Evolutionary conservation across 306 rosid genomes (phyloP), one percentile per base, ranked within the genome.

Genomic region (Acacia crassicarpa): DNA sequence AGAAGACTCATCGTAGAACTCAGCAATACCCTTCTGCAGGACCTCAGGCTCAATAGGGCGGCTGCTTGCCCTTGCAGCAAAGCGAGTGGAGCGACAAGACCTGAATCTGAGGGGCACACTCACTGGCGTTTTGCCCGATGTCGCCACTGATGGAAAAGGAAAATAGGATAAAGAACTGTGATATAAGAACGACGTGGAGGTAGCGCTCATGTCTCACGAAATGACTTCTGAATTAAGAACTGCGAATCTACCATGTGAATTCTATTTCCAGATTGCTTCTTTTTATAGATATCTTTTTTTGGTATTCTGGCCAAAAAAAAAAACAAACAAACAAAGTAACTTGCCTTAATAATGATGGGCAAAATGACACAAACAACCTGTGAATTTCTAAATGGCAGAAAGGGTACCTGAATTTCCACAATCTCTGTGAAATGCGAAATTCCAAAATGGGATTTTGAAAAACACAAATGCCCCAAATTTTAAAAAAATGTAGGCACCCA

Each of bases 1-100:
- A 8, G 99, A 93, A 0, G 99, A 95, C 82, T 93, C 92, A 61
- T 95, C 99, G 83, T 95, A 95, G 80, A 95, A 90, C 85, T 91
- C 94, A 0, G 99, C 97, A 43, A 95, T 93, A 17, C 97, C 98
- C 40, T 84, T 85, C 80, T 87, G 81, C 66, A 95, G 87, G 59
- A 23, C n/a, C 7, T 25, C 73, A 7, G 81, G 76, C 2, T 82
- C 51, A 23, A 25, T 67, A 8, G 51, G 76, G 0, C 6, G 17
- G 48, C 69, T 13, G 5, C n/a, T 22, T 19, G 87, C 41, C 12
- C n/a, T 74, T 1, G 78, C 38, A 4, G 73, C 20, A 0, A 81
- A 65, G 6, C 70, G 75, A 16, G 23, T 20, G 2, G 33, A 54
- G 27, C 17, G 44, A 22, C 61, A 9, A 9, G 78, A 43, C 27